Conservation (phyloP, 352 stramenopile genomes). For the Globisporangium perplexum region DNA sequence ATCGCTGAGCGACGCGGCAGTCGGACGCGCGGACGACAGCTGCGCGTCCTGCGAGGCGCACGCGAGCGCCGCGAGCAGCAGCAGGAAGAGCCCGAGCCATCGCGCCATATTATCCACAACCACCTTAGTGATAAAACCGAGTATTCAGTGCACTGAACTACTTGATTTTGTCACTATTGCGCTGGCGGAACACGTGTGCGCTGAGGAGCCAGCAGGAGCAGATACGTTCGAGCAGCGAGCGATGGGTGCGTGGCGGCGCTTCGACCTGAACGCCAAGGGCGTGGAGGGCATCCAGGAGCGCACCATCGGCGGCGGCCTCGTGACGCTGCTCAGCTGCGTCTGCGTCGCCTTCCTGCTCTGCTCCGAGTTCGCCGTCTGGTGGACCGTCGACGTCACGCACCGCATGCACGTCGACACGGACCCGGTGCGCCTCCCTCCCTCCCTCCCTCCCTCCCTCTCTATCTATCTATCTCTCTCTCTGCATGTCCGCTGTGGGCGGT, state of each 20-base stretch:
- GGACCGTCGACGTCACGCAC: conserved; percentile 76
- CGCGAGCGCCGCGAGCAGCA: background rate
- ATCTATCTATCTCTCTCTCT: background rate
- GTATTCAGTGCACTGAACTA: background rate
- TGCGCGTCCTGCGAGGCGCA: background rate
- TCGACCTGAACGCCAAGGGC: conserved; percentile 87
- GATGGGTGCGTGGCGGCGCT: conserved; percentile 70
- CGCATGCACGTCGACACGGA: conserved; percentile 86
- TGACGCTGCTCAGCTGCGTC: conserved; percentile 77
- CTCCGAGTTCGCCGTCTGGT: conserved; percentile 84
- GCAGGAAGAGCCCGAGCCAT: background rate
- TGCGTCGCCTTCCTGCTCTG: conserved; percentile 70
- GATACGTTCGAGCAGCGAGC: background rate
- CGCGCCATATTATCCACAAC: conserved; percentile 3
- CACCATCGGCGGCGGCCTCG: conserved; percentile 74
- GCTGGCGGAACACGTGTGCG: conserved; percentile 8
- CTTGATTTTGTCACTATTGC: background rate
- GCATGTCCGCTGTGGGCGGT: background rate
- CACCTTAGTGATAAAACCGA: background rate
- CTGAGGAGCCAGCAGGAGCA: background rate
- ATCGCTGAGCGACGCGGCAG: background rate
- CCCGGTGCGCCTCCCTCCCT: conserved; percentile 37
- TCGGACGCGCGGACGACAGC: background rate
- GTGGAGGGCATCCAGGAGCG: conserved; percentile 88
- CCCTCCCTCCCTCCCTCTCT: background rate